Conservation (phyloP, 2,329 filamentous ascomycete species). For the Trichoderma lentiforme region DNA sequence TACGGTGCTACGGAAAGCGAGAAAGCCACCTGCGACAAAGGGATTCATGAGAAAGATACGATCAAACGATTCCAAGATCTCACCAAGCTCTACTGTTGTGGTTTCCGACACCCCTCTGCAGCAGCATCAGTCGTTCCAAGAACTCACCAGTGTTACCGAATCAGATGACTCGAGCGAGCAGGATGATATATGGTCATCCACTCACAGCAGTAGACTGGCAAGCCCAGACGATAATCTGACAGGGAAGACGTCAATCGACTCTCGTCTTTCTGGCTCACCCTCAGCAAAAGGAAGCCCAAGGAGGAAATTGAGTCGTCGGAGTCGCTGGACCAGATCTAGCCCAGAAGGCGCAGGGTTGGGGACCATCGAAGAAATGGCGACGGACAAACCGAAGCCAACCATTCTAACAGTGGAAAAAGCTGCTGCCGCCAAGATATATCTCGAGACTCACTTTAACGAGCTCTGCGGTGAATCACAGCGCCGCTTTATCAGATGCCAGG, state of each 20-base stretch:
- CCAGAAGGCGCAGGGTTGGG: conserved; percentile 34
- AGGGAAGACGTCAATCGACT: conserved; percentile 35
- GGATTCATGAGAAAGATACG: conserved; percentile 29
- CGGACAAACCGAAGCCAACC: conserved; percentile 31
- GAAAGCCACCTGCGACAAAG: conserved; percentile 23
- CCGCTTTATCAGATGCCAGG: conserved; percentile 32
- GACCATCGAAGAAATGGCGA: conserved; percentile 35
- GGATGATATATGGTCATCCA: conserved; percentile 29
- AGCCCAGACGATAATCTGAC: conserved; percentile 28
- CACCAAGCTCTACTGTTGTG: conserved; percentile 31
- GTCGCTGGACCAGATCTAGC: conserved; percentile 36
- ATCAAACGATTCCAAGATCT: conserved; percentile 25
- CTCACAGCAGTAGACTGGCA: conserved; percentile 27
- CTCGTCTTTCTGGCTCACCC: conserved; percentile 25
- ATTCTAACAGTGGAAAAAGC: conserved; percentile 68
- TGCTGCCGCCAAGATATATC: conserved; percentile 77
- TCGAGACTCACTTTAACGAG: conserved; percentile 82
- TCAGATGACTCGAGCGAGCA: conserved; percentile 23
- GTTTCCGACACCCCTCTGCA: conserved; percentile 24
- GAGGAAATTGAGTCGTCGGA: conserved; percentile 30
- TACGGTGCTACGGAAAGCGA: conserved; percentile 20
- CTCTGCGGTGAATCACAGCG: conserved; percentile 49
- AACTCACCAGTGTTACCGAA: conserved; percentile 19
- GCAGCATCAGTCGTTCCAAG: conserved; percentile 28
- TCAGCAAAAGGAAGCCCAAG: conserved; percentile 24